phyloP scores from a whole-genome alignment of 495 filamentous ascomycete species.

The Penicillium fimorum region DNA sequence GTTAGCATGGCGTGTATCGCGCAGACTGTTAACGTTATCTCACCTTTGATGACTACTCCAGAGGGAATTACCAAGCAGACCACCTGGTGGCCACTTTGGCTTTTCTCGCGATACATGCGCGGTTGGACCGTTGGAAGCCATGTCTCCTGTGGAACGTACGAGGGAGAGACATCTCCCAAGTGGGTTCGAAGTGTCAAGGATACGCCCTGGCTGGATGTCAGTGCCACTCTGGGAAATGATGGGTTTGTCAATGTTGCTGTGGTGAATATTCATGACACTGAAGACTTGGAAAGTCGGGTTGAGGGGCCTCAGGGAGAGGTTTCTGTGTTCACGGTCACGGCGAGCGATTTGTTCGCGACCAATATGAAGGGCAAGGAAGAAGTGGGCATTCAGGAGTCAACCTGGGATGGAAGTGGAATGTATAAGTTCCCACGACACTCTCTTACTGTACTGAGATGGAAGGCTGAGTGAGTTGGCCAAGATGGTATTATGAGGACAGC shows the following conservation, averaged over 20 bases:
- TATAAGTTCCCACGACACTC: slow-evolving; percentile 66
- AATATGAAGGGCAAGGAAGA: slow-evolving; percentile 62
- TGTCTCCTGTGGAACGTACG: slow-evolving; percentile 57
- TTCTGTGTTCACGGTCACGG: slow-evolving; percentile 60
- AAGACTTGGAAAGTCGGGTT: slow-evolving; percentile 55
- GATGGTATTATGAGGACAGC: not conserved
- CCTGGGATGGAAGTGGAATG: slow-evolving; percentile 56
- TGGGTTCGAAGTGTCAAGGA: slow-evolving; percentile 65
- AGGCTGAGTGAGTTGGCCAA: slow-evolving; percentile 33
- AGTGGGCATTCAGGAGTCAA: slow-evolving; percentile 57
- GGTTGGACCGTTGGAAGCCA: slow-evolving; percentile 64
- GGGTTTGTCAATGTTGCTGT: slow-evolving; percentile 64
- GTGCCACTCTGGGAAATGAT: slow-evolving; percentile 60
- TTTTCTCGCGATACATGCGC: slow-evolving; percentile 74
- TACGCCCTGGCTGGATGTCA: slow-evolving; percentile 70
- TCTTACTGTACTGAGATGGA: slow-evolving; percentile 66
- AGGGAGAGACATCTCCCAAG: slow-evolving; percentile 60
- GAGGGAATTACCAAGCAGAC: slow-evolving; percentile 66
- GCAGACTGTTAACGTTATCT: slow-evolving; percentile 76
- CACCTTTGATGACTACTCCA: slow-evolving; percentile 67
- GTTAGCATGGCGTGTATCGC: slow-evolving; percentile 82
- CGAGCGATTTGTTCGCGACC: slow-evolving; percentile 48
- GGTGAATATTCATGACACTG: slow-evolving; percentile 63
- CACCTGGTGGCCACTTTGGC: slow-evolving; percentile 73
- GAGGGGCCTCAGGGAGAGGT: slow-evolving; percentile 51